These are phyloP conservation scores for Epichloe brachyelytri DNA, from an alignment of 2,329 filamentous ascomycete genomes.

Conservation along the genomic window DNA sequence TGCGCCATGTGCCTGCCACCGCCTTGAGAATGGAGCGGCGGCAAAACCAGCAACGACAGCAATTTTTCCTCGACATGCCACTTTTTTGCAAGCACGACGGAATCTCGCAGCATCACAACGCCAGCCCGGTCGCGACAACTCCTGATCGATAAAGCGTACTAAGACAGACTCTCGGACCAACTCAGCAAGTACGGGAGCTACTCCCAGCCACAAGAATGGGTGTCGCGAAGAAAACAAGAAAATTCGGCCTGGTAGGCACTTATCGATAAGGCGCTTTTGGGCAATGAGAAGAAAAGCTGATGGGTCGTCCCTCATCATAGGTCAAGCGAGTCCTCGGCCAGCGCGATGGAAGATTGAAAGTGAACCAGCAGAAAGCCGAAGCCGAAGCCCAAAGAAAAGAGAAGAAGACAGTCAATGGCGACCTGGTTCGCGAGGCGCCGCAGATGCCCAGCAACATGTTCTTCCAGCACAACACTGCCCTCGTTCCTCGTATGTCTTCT, in stretches of 20 bases:
- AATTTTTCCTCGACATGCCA: conserved; percentile 7
- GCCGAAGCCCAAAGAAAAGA: conserved; percentile 43
- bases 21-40: conserved; percentile 9
- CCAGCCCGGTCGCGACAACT: neutral
- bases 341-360: conserved; percentile 68
- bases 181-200: neutral
- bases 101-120: neutral
- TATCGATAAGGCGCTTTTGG: conserved; percentile 17
- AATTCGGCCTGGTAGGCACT: conserved; percentile 57
- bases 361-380: conserved; percentile 60
- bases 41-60: conserved; percentile 5
- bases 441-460: conserved; percentile 76
- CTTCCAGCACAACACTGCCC: conserved; percentile 77
- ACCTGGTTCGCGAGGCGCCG: conserved; percentile 65
- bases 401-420: conserved; percentile 40
- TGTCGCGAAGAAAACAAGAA: conserved; percentile 78
- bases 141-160: too few species aligned
- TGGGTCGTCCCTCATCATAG: conserved; percentile 16
- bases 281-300: conserved; percentile 1
- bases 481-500: conserved; percentile 43
- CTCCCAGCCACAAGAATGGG: conserved; percentile 48
- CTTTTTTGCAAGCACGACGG: neutral
- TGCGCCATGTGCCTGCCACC: conserved; percentile 16
- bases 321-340: conserved; percentile 76
- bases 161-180: neutral